A percentile compares a stretch with the other conserved stretches of the same genome.
phyloP scores from a whole-genome alignment of 2,329 filamentous ascomycete species.

The Ascochyta fabae region DNA sequence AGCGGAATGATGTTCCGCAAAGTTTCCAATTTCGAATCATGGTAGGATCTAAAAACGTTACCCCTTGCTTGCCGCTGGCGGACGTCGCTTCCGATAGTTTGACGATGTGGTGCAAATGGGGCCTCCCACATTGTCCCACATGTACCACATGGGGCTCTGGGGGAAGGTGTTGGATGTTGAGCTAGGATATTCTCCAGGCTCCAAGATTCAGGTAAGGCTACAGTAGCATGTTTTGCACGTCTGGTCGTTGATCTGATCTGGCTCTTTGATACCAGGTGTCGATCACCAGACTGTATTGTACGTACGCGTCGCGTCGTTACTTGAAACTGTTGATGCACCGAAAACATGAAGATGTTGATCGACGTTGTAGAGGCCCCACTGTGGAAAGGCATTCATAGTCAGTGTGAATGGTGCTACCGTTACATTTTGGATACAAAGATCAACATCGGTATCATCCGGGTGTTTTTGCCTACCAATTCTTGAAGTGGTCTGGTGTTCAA shows the following conservation, averaged over 20 bases:
- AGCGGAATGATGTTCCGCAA: slow-evolving; percentile 1
- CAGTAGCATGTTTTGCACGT: not conserved
- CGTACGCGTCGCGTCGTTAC: slow-evolving; percentile 7
- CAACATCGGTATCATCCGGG: no score
- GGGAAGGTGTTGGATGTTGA: not conserved
- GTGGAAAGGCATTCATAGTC: not conserved
- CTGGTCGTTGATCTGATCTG: not conserved
- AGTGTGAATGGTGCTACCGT: not conserved
- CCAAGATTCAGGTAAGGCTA: not conserved
- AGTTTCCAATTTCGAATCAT: not conserved
- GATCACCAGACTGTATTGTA: slow-evolving; percentile 1
- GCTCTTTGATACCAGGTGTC: not conserved
- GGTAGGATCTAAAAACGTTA: not conserved
- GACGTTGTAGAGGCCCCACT: not conserved
- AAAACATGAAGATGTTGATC: slow-evolving; percentile 5
- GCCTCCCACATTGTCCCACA: slow-evolving; percentile 6
- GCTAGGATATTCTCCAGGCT: not conserved
- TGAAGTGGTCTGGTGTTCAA: not conserved
- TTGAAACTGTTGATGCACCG: slow-evolving; percentile 5
- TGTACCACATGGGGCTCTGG: slow-evolving; percentile 7
- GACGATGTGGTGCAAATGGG: slow-evolving; percentile 12
- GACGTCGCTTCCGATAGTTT: slow-evolving; percentile 1
- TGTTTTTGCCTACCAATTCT: not conserved
- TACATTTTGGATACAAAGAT: not conserved
- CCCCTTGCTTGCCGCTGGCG: not conserved